These are phyloP conservation scores for Amyloporia xantha DNA, from an alignment of 768 basidiomycete genomes.

Conservation along the genomic window DNA sequence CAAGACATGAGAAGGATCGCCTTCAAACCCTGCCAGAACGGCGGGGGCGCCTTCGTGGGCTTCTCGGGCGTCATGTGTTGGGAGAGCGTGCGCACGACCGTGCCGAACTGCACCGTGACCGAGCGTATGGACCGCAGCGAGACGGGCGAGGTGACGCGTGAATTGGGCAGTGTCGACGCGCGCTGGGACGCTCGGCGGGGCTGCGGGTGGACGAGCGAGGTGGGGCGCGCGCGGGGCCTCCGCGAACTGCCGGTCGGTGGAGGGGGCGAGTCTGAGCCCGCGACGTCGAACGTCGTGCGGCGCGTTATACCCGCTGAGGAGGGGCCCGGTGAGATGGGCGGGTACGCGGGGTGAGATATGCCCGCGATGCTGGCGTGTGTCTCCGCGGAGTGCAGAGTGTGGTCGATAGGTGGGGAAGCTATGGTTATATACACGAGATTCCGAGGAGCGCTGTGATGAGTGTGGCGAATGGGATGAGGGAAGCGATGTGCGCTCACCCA, in stretches of 20 bases:
- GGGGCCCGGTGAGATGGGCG: conserved; percentile 5
- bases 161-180: not conserved
- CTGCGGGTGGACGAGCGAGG: not conserved
- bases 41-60: conserved; percentile 39
- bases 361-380: conserved; percentile 9
- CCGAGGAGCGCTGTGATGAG: not conserved
- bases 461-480: not conserved
- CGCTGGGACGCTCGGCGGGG: not conserved
- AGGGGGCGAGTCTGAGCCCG: not conserved
- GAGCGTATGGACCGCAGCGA: not conserved
- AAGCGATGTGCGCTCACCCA: too few species aligned
- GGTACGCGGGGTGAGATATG: conserved; percentile 1
- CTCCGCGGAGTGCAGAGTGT: conserved; percentile 5
- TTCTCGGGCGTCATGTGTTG: conserved; percentile 10
- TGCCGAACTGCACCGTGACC: not conserved
- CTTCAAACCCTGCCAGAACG: conserved; percentile 38
- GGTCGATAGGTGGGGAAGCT: not conserved
- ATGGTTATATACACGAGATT: not conserved
- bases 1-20: conserved; percentile 55
- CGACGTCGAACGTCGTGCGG: conserved; percentile 4
- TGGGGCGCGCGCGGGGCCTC: not conserved
- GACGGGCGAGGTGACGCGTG: not conserved
- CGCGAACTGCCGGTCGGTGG: not conserved
- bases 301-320: not conserved
- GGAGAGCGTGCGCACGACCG: not conserved